These are phyloP conservation scores for Blastobotrys persicus DNA, from an alignment of 1,139 yeast genomes.

Conservation along the genomic window DNA sequence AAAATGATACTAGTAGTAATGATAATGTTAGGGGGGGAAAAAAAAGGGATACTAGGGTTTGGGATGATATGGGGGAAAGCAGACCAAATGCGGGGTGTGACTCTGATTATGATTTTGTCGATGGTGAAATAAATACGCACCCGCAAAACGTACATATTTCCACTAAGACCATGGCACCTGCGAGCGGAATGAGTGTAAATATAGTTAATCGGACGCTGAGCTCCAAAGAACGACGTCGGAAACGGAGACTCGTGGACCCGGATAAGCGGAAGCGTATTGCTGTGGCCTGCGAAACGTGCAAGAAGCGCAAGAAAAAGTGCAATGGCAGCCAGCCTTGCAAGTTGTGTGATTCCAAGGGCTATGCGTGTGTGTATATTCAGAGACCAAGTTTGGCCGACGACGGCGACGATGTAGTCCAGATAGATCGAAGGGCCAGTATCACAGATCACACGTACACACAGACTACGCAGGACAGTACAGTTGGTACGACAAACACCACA, in stretches of 20 bases:
- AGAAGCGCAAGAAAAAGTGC: constrained; percentile 3
- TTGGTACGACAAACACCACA: not conserved
- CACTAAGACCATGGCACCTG: not conserved
- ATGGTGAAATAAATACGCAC: not conserved
- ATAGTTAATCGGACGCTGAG: not conserved
- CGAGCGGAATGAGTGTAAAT: not conserved
- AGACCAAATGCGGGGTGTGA: not conserved
- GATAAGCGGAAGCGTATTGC: constrained; percentile 6
- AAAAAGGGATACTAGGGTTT: not conserved
- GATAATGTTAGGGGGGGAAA: too few species aligned
- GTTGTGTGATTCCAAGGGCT: not conserved
- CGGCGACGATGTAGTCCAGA: not conserved
- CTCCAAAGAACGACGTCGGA: constrained; percentile 4
- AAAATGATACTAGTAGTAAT: too few species aligned
- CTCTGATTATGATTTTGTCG: not conserved
- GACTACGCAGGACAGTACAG: not conserved
- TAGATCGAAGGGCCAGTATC: not conserved
- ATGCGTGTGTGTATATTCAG: constrained; percentile 4
- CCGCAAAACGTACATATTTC: not conserved
- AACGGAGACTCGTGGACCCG: not conserved
- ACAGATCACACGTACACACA: not conserved
- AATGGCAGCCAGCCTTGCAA: constrained; percentile 5
- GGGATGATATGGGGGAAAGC: not conserved
- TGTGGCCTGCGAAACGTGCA: constrained; percentile 5
- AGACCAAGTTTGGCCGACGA: not conserved